Base-by-base conservation (phyloP, 2,329 filamentous ascomycete genomes). In the Fusarium temperatum region DNA sequence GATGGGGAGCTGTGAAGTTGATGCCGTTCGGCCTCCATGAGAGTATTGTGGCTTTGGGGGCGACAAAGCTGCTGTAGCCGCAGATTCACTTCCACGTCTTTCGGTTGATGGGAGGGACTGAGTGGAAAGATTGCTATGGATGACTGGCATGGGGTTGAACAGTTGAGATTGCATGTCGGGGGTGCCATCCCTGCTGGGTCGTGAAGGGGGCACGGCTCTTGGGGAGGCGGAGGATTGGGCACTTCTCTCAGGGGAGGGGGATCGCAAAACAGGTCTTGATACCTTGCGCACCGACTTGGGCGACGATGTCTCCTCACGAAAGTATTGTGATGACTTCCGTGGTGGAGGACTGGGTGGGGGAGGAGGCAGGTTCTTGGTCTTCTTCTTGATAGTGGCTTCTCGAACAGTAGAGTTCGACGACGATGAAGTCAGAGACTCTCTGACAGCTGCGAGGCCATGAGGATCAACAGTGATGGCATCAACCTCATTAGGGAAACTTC, bases 321-420 rank as follows among this genome's bases (percentile, higher is more conserved):
- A 87, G 54, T 89, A 89, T 45, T 90, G 86, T 1, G 90, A 91
- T 17, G 89, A 89, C 75, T 89, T 91, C 48, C 90, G 87, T 6
- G 89, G 88, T 7, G 90, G 89, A 17, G 90, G 90, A 63, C 87
- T 93, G 17, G 88, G 89, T 17, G 89, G 87, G 12, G 85, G 82
- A 4, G 85, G 83, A n/a, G 85, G 82, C 9, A 87, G 77, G 26
- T 81, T 80, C 76, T 84, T 86, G 55, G 82, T 64, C 76, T 84
- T 87, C 67, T 80, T 85, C 70, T 81, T 86, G 26, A 67, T 70
- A 18, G 85, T 85, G 30, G 85, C 86, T 22, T 84, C 87, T 39
- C 90, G 87, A 14, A 93, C 88, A 5, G 91, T 93, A 12, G 92
- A 93, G 68, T 88, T 89, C 10, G 92, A 93, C 0, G 92, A 94